phyloP scores from a whole-genome alignment of 495 filamentous ascomycete species.

The Umbilicaria muhlenbergii region DNA sequence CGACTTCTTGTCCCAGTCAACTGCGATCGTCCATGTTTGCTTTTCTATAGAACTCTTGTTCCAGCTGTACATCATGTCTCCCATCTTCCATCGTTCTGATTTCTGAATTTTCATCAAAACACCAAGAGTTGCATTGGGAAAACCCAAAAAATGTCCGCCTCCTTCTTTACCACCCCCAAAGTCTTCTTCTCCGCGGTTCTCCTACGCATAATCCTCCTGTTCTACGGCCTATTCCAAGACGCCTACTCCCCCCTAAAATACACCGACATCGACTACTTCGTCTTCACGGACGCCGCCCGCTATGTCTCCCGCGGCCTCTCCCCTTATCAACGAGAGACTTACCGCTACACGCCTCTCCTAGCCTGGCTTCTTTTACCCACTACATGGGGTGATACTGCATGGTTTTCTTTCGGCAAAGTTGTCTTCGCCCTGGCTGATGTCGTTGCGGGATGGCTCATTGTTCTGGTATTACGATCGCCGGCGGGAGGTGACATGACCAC shows the following conservation, averaged over 20 bases:
- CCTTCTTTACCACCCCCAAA: slow-evolving; percentile 28
- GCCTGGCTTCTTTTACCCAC: slow-evolving; percentile 85
- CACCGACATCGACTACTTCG: slow-evolving; percentile 97
- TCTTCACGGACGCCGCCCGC: slow-evolving; percentile 93
- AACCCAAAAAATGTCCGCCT: neutral
- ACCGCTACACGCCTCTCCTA: slow-evolving; percentile 88
- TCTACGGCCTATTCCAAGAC: slow-evolving; percentile 88
- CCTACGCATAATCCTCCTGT: slow-evolving; percentile 53
- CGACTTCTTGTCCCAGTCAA: too few species aligned
- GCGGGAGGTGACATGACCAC: slow-evolving; percentile 27
- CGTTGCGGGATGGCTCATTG: slow-evolving; percentile 72
- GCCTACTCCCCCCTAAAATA: slow-evolving; percentile 82
- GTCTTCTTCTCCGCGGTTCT: slow-evolving; percentile 54
- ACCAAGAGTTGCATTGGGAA: too few species aligned
- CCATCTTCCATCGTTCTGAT: too few species aligned
- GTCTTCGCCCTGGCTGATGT: slow-evolving; percentile 75
- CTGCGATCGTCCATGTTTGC: too few species aligned
- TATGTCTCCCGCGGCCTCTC: slow-evolving; percentile 47
- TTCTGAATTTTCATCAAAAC: too few species aligned
- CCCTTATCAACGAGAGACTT: slow-evolving; percentile 82
- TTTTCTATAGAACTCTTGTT: too few species aligned
- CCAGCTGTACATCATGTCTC: too few species aligned
- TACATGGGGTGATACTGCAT: slow-evolving; percentile 35
- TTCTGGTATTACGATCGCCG: slow-evolving; percentile 35
- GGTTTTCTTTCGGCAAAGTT: slow-evolving; percentile 78